Evolutionary conservation across 2,329 filamentous ascomycete genomes (phyloP).

Genomic region (Phialocephala subalpina): DNA sequence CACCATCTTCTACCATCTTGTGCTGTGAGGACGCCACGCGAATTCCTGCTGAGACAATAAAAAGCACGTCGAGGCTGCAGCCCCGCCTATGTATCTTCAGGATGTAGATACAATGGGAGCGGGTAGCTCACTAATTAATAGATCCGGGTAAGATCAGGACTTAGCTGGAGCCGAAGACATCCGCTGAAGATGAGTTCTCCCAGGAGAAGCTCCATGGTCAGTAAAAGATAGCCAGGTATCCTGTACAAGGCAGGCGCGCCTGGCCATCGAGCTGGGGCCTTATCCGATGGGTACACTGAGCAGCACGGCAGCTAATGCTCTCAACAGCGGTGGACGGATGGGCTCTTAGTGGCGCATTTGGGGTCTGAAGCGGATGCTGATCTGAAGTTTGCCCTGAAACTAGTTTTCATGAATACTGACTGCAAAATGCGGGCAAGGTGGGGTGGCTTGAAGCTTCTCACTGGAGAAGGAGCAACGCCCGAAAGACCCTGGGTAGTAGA

Average conservation of each 20-base stretch:
- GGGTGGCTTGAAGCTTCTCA: neutral
- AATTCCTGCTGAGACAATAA: neutral
- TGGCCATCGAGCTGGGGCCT: neutral
- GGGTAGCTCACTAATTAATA: constrained; percentile 1
- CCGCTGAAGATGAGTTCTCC: neutral
- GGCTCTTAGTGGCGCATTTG: neutral
- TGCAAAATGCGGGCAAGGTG: neutral
- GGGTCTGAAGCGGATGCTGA: neutral
- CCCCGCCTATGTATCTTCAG: neutral
- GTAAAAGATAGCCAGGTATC: neutral
- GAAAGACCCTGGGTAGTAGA: neutral
- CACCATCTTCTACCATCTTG: constrained; percentile 11
- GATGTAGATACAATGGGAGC: neutral
- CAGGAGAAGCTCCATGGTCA: neutral
- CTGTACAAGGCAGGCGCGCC: neutral
- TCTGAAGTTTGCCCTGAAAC: neutral
- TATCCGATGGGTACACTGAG: constrained; percentile 8
- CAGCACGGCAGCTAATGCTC: neutral
- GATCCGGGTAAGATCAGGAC: neutral
- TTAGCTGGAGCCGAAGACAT: neutral
- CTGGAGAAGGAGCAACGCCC: neutral
- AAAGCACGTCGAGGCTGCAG: constrained; percentile 9
- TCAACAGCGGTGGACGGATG: neutral
- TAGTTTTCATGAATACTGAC: too few species aligned
- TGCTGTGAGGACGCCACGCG: constrained; percentile 8